Percentiles rank a stretch among this genome's conserved stretches.
These are phyloP conservation scores for Solanum chacoense DNA, from an alignment of 305 asterid genomes.

Conservation along the genomic window DNA sequence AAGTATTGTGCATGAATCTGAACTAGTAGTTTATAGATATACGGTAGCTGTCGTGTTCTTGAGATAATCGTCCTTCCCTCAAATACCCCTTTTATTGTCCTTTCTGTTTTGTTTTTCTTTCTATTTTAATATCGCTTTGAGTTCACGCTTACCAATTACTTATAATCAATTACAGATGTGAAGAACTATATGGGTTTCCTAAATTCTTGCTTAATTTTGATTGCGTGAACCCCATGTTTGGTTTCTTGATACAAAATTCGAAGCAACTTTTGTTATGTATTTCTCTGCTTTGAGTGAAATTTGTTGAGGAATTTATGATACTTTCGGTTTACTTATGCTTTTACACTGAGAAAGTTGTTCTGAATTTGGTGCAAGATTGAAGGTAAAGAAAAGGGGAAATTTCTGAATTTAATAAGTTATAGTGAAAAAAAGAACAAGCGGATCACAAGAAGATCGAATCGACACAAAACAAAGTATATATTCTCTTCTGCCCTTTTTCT, in stretches of 20 bases:
- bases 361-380: conserved; percentile 18
- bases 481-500: neutral
- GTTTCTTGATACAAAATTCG: neutral
- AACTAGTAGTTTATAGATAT: conserved; percentile 1
- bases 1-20: conserved; percentile 13
- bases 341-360: conserved; percentile 5
- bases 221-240: neutral
- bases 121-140: neutral
- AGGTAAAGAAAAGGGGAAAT: conserved; percentile 23
- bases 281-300: neutral
- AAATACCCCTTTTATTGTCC: conserved; percentile 13
- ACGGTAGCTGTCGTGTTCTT: conserved; percentile 9
- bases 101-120: neutral
- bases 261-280: neutral
- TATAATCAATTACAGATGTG: neutral
- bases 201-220: neutral
- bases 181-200: neutral
- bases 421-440: neutral
- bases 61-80: conserved; percentile 6
- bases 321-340: conserved; percentile 17
- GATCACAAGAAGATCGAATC: conserved; percentile 6
- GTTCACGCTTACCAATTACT: neutral
- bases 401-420: conserved; percentile 7
- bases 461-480: conserved; percentile 6
- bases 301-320: conserved; percentile 6